Evolutionary conservation across 768 basidiomycete genomes (phyloP).

Genomic region (Suillus cothurnatus): DNA sequence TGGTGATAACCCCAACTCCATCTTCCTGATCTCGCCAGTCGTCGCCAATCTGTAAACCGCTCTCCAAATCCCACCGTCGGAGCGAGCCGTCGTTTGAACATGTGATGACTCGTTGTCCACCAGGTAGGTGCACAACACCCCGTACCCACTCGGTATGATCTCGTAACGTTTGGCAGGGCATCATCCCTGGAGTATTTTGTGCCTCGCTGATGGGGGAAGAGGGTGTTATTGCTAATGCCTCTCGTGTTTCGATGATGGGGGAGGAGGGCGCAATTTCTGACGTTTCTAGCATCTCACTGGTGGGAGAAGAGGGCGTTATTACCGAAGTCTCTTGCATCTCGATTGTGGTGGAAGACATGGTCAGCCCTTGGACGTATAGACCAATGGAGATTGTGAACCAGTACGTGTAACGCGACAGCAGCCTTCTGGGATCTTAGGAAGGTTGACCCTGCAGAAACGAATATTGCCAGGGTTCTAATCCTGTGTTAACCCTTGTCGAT

Average conservation of each 20-base stretch:
- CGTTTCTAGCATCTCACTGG: not conserved
- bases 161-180: not conserved
- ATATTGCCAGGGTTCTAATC: not conserved
- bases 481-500: not conserved
- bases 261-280: not conserved
- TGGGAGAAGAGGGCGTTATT: not conserved
- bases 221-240: not conserved
- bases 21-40: not conserved
- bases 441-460: not conserved
- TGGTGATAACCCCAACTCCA: not conserved
- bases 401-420: not conserved
- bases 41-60: not conserved
- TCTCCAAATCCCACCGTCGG: not conserved
- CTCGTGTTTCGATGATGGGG: not conserved
- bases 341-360: not conserved
- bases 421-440: not conserved
- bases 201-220: not conserved
- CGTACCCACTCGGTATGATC: not conserved
- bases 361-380: not conserved
- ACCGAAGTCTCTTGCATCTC: not conserved
- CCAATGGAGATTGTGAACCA: not conserved
- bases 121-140: not conserved
- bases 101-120: not conserved
- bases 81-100: constrained; percentile 1
- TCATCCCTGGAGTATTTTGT: not conserved